Percentiles rank a stretch among this genome's conserved stretches.
Conservation (phyloP, 169 alveolate genomes). For the Cystoisospora suis region DNA sequence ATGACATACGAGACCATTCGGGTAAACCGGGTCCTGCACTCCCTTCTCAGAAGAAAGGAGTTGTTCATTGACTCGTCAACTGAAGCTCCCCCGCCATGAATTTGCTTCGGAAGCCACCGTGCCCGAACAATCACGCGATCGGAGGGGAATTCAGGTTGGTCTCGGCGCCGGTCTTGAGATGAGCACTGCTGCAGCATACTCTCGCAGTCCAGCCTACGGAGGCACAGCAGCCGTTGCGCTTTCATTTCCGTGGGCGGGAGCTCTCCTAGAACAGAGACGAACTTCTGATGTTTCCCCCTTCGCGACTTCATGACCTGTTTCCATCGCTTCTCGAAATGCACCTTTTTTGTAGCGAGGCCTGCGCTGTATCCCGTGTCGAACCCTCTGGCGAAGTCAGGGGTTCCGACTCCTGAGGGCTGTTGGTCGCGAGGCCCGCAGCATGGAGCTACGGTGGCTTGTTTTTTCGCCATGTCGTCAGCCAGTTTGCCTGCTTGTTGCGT, state of each 20-base stretch:
- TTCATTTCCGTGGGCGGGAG: background rate
- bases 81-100: background rate
- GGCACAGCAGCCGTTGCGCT: background rate
- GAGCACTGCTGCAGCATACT: background rate
- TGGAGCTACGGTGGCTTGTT: no score
- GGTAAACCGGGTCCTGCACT: background rate
- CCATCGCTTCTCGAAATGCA: constrained; percentile 10
- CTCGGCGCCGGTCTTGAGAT: background rate
- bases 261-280: background rate
- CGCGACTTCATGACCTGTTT: background rate
- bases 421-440: no score
- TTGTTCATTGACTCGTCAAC: background rate
- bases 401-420: no score
- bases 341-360: background rate
- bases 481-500: background rate
- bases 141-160: background rate
- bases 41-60: background rate
- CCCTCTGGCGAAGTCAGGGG: no score
- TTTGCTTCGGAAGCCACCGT: constrained; percentile 7
- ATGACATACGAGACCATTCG: background rate
- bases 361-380: no score
- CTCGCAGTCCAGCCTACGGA: background rate
- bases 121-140: background rate
- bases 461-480: no score
- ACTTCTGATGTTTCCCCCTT: background rate